Conservation (phyloP, 352 stramenopile species). For the Phytophthora pini region DNA sequence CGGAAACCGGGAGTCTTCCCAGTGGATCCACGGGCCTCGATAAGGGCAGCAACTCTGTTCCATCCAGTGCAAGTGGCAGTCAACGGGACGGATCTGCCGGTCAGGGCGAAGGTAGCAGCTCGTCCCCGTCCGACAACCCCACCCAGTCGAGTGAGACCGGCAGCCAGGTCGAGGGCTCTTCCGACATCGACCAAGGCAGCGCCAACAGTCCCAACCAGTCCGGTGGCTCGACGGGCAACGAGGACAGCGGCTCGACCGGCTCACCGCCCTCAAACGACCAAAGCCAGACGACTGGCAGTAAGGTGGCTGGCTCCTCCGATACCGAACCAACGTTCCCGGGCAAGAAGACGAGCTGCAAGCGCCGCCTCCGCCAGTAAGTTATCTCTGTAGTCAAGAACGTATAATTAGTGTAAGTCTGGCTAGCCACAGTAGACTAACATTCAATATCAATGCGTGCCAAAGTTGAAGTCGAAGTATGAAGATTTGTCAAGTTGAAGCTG, state of each 20-base stretch:
- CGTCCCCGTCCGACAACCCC: background rate
- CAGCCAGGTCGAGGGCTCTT: slow-evolving; percentile 15
- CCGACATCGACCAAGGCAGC: slow-evolving; percentile 16
- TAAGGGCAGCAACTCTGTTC: slow-evolving; percentile 3
- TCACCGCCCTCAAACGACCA: slow-evolving; percentile 4
- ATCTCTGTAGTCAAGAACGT: no score
- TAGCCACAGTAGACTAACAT: no score
- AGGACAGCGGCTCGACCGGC: background rate
- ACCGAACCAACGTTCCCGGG: slow-evolving; percentile 12
- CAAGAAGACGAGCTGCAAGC: slow-evolving; percentile 27
- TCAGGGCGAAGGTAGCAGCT: slow-evolving; percentile 4
- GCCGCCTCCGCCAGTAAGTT: slow-evolving; percentile 26
- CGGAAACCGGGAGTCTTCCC: background rate
- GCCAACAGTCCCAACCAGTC: slow-evolving; percentile 18
- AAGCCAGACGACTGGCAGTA: slow-evolving; percentile 16
- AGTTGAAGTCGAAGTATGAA: no score
- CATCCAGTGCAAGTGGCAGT: slow-evolving; percentile 16
- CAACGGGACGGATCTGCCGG: slow-evolving; percentile 3
- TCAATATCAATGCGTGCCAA: no score
- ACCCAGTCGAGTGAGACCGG: slow-evolving; percentile 8
- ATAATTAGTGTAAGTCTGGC: no score
- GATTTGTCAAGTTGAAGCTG: no score
- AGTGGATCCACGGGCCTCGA: background rate
- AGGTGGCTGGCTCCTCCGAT: slow-evolving; percentile 19
- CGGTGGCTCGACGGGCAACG: slow-evolving; percentile 13